A percentile compares a stretch with the other conserved stretches of the same genome.
These are phyloP conservation scores for Magnaporthiopsis incrustans DNA, from an alignment of 2,329 filamentous ascomycete species.

Conservation along the genomic window DNA sequence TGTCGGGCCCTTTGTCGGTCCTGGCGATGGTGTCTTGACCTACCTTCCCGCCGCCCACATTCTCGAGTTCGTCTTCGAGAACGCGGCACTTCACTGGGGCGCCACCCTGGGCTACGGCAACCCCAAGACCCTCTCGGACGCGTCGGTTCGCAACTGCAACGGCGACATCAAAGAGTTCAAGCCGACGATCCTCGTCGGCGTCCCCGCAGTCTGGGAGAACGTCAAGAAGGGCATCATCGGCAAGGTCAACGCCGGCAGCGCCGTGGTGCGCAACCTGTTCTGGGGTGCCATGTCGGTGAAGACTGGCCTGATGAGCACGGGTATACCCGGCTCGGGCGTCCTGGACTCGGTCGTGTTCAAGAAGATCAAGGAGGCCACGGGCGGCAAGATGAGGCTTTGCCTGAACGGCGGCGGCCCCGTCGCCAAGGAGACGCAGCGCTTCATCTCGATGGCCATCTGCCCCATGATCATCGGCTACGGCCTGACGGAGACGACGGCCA, in stretches of 20 bases:
- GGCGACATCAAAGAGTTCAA: slow-evolving; percentile 82
- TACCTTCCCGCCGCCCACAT: slow-evolving; percentile 86
- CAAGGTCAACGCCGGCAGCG: slow-evolving; percentile 64
- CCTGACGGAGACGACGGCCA: slow-evolving; percentile 75
- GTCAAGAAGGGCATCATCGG: slow-evolving; percentile 83
- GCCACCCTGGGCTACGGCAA: slow-evolving; percentile 85
- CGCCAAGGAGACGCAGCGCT: slow-evolving; percentile 75
- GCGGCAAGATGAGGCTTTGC: slow-evolving; percentile 70
- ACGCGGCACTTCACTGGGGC: slow-evolving; percentile 75
- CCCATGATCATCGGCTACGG: slow-evolving; percentile 89
- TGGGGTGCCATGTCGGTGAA: slow-evolving; percentile 50
- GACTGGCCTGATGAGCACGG: slow-evolving; percentile 39
- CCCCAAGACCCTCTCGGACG: slow-evolving; percentile 75
- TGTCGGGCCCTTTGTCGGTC: slow-evolving; percentile 68
- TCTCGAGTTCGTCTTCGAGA: slow-evolving; percentile 86
- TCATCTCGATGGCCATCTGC: slow-evolving; percentile 81
- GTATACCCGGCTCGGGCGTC: slow-evolving; percentile 57
- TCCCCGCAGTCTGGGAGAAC: slow-evolving; percentile 84
- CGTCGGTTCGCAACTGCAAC: slow-evolving; percentile 74
- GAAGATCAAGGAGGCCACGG: slow-evolving; percentile 85
- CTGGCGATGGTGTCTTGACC: slow-evolving; percentile 69
- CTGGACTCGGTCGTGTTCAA: slow-evolving; percentile 79
- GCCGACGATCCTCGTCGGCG: slow-evolving; percentile 76
- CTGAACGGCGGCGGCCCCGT: slow-evolving; percentile 83
- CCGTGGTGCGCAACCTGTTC: slow-evolving; percentile 68